phyloP scores from a whole-genome alignment of 108 stramenopile species.

The Aurantiochytrium sp. region DNA sequence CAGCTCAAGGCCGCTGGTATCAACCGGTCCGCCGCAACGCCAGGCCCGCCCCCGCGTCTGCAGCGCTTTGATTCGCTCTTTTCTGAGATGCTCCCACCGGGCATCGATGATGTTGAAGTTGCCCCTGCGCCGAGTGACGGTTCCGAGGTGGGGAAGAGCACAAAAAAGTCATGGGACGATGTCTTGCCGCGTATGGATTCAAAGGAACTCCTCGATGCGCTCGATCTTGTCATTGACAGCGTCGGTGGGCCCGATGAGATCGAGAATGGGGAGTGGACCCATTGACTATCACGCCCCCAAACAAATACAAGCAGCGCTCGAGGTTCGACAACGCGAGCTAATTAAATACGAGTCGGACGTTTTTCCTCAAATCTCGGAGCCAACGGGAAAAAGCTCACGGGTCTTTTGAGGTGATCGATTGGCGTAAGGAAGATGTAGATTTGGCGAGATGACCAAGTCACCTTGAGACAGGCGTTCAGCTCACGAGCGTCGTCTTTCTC shows the following conservation, averaged over 20 bases:
- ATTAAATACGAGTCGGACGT: too few relatives aligned
- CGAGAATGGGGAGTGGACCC: background rate
- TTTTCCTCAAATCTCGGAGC: too few relatives aligned
- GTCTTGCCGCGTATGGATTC: background rate
- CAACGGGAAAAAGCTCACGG: too few relatives aligned
- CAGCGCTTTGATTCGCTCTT: background rate
- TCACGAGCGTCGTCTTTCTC: too few relatives aligned
- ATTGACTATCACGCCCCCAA: background rate
- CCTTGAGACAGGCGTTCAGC: too few relatives aligned
- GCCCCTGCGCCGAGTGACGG: background rate
- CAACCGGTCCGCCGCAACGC: background rate
- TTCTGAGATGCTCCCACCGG: background rate
- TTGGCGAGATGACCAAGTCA: too few relatives aligned
- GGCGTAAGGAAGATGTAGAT: too few relatives aligned
- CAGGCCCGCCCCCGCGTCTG: background rate
- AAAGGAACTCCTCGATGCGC: background rate
- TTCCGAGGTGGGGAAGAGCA: background rate
- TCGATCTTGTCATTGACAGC: constrained; percentile 2
- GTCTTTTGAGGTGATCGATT: too few relatives aligned
- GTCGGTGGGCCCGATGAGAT: background rate
- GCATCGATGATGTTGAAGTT: background rate
- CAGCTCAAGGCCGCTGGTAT: background rate
- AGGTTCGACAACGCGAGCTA: too few relatives aligned
- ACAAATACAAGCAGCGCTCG: too few relatives aligned
- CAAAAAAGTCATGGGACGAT: background rate